Evolutionary conservation across 2,329 filamentous ascomycete genomes (phyloP).

Genomic region (Graphilbum fragrans): DNA sequence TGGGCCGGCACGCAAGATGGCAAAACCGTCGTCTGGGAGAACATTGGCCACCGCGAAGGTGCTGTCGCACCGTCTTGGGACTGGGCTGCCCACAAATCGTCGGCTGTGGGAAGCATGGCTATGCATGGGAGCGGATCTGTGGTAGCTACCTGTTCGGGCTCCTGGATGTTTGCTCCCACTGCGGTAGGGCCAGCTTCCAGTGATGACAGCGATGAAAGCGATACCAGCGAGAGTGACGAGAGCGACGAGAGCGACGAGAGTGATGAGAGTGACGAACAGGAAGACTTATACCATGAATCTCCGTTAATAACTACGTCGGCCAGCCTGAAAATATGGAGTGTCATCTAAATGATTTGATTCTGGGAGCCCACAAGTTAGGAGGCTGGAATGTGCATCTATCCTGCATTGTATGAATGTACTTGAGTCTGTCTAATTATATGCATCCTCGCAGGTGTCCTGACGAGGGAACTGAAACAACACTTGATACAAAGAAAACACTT

Average conservation of each 20-base stretch:
- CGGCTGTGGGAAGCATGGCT: conserved; percentile 35
- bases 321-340: conserved; percentile 8
- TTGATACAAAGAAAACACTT: too few relatives aligned
- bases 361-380: too few relatives aligned
- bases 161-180: conserved; percentile 25
- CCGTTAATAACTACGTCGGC: neutral
- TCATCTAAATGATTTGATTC: neutral
- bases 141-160: conserved; percentile 42
- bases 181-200: neutral
- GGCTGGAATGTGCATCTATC: conserved; percentile 14
- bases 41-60: conserved; percentile 35
- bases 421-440: too few relatives aligned
- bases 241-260: conserved; percentile 10
- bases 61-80: conserved; percentile 31
- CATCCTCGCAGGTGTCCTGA: too few relatives aligned
- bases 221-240: conserved; percentile 7
- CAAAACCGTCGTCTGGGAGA: conserved; percentile 45
- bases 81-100: conserved; percentile 32
- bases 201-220: conserved; percentile 19
- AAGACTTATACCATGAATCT: neutral
- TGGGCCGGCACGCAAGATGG: conserved; percentile 49
- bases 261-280: conserved; percentile 12
- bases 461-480: too few relatives aligned
- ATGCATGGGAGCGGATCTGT: conserved; percentile 44
- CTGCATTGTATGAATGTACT: too few relatives aligned